Evolutionary conservation across 192 early-diverging fungal genomes (phyloP).

Genomic region (Coemansia sp.): DNA sequence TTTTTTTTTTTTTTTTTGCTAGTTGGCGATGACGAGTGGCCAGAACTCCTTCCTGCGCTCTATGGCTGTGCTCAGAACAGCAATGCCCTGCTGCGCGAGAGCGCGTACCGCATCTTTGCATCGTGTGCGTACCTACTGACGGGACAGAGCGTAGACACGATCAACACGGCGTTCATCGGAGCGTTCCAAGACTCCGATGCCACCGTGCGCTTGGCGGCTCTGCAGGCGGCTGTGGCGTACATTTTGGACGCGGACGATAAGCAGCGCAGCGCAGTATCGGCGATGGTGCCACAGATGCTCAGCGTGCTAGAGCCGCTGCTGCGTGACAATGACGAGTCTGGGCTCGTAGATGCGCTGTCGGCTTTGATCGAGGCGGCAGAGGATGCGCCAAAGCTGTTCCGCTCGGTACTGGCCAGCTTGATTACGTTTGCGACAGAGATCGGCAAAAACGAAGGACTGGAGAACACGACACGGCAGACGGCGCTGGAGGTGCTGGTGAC

Average conservation of each 20-base stretch:
- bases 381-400: constrained; percentile 80
- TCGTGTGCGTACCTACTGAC: constrained; percentile 76
- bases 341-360: constrained; percentile 70
- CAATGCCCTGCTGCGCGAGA: constrained; percentile 76
- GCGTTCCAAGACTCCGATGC: constrained; percentile 71
- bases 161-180: constrained; percentile 72
- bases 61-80: constrained; percentile 81
- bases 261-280: constrained; percentile 44
- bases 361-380: constrained; percentile 89
- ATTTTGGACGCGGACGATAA: constrained; percentile 68
- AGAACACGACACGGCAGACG: constrained; percentile 82
- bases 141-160: constrained; percentile 67
- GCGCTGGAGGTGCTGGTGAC: constrained; percentile 92
- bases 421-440: constrained; percentile 75
- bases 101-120: constrained; percentile 88
- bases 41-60: constrained; percentile 75
- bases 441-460: constrained; percentile 79
- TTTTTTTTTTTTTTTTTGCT: constrained; percentile 2
- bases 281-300: constrained; percentile 80
- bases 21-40: constrained; percentile 61
- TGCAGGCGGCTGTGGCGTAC: constrained; percentile 77
- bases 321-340: constrained; percentile 69
- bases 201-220: constrained; percentile 72
- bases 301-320: constrained; percentile 75
- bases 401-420: constrained; percentile 71